Percentiles rank a stretch among this genome's conserved stretches.
Evolutionary conservation across 1,139 yeast genomes (phyloP).

Genomic region (Yamadazyma taylorii): DNA sequence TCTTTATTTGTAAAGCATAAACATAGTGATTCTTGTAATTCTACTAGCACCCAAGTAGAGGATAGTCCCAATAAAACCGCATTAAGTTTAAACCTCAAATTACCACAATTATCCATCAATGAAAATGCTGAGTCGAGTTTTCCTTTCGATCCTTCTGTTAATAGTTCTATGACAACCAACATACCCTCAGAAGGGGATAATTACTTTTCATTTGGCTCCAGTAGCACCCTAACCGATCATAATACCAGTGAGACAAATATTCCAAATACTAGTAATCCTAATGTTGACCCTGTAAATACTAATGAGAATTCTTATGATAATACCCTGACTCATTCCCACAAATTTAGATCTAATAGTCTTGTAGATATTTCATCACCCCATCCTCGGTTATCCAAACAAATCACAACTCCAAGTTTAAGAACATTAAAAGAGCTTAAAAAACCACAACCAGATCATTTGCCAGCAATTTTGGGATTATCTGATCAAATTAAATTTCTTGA

Average conservation of each 20-base stretch:
- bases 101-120: slow-evolving; percentile 16
- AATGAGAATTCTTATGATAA: neutral
- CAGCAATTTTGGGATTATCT: slow-evolving; percentile 9
- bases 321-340: slow-evolving; percentile 3
- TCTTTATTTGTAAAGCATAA: slow-evolving; percentile 7
- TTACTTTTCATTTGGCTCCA: neutral
- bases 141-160: slow-evolving; percentile 1
- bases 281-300: neutral
- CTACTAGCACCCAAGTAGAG: slow-evolving; percentile 29
- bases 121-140: slow-evolving; percentile 15
- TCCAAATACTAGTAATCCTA: neutral
- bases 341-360: slow-evolving; percentile 12
- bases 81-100: slow-evolving; percentile 10
- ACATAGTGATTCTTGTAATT: slow-evolving; percentile 17
- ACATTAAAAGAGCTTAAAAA: slow-evolving; percentile 11
- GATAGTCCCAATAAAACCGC: slow-evolving; percentile 14
- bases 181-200: neutral
- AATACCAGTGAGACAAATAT: too few relatives aligned
- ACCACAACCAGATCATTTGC: slow-evolving; percentile 10
- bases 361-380: slow-evolving; percentile 15
- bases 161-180: too few relatives aligned
- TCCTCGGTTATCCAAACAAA: slow-evolving; percentile 11
- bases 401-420: slow-evolving; percentile 15
- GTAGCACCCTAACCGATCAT: neutral
- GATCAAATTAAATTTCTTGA: slow-evolving; percentile 7